Evolutionary conservation across 495 filamentous ascomycete genomes (phyloP).

Genomic region (Hyaloscypha variabilis): DNA sequence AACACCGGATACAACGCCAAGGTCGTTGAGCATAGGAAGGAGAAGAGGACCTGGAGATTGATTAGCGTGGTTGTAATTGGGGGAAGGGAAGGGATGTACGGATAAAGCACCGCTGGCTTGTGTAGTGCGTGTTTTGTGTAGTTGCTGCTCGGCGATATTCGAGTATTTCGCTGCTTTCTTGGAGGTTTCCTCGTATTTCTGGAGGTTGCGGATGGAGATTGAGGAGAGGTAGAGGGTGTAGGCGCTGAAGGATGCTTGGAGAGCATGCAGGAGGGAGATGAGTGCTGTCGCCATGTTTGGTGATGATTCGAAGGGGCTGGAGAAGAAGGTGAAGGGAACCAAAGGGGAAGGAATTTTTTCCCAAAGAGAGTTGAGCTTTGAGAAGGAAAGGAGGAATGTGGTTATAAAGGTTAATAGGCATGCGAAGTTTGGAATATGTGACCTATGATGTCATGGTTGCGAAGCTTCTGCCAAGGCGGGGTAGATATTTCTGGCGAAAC

Average conservation of each 20-base stretch:
- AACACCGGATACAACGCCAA: slow-evolving; percentile 4
- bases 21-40: neutral
- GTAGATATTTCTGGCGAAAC: neutral
- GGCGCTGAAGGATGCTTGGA: slow-evolving; percentile 18
- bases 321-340: too few relatives aligned
- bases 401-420: neutral
- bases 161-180: slow-evolving; percentile 28
- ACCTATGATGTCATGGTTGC: neutral
- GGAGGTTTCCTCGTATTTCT: slow-evolving; percentile 21
- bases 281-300: slow-evolving; percentile 18
- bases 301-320: too few relatives aligned
- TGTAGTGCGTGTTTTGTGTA: slow-evolving; percentile 22
- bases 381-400: too few relatives aligned
- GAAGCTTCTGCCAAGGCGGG: neutral
- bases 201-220: slow-evolving; percentile 21
- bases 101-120: slow-evolving; percentile 16
- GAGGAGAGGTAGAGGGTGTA: slow-evolving; percentile 26
- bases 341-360: too few relatives aligned
- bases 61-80: neutral
- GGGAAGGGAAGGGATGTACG: slow-evolving; percentile 3
- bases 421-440: neutral
- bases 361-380: too few relatives aligned
- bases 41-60: slow-evolving; percentile 11
- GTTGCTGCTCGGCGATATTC: slow-evolving; percentile 15
- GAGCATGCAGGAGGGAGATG: slow-evolving; percentile 11